Percentiles rank a stretch among this genome's conserved stretches.
These are phyloP conservation scores for Macadamia tetraphylla DNA, from an alignment of 164 flowering plant genomes.

Conservation along the genomic window DNA sequence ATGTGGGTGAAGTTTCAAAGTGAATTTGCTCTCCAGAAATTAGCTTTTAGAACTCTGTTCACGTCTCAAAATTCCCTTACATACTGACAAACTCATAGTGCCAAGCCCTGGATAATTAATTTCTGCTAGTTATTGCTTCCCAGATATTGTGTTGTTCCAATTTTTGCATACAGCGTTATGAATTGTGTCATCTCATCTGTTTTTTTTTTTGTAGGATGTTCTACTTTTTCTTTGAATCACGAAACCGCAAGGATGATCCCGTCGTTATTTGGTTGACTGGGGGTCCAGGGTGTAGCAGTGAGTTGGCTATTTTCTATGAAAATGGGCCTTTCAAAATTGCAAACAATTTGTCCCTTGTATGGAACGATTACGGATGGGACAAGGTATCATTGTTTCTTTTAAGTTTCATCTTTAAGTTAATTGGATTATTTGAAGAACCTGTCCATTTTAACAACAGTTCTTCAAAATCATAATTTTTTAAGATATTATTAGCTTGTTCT, in stretches of 20 bases:
- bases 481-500: no score
- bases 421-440: background rate
- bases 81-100: background rate
- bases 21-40: background rate
- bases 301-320: constrained; percentile 41
- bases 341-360: constrained; percentile 27
- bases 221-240: constrained; percentile 43
- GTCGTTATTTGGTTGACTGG: constrained; percentile 49
- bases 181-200: background rate
- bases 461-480: background rate
- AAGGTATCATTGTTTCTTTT: constrained; percentile 18
- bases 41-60: background rate
- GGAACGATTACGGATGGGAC: constrained; percentile 48
- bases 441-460: background rate
- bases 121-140: background rate
- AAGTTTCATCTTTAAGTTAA: background rate
- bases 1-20: background rate
- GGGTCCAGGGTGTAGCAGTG: constrained; percentile 49
- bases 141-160: background rate
- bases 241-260: constrained; percentile 28
- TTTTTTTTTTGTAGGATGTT: constrained; percentile 32
- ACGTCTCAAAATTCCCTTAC: background rate
- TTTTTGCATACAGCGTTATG: background rate
- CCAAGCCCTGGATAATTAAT: no score
- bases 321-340: constrained; percentile 38